phyloP scores from a whole-genome alignment of 352 stramenopile genomes.

The Pythium aphanidermatum region DNA sequence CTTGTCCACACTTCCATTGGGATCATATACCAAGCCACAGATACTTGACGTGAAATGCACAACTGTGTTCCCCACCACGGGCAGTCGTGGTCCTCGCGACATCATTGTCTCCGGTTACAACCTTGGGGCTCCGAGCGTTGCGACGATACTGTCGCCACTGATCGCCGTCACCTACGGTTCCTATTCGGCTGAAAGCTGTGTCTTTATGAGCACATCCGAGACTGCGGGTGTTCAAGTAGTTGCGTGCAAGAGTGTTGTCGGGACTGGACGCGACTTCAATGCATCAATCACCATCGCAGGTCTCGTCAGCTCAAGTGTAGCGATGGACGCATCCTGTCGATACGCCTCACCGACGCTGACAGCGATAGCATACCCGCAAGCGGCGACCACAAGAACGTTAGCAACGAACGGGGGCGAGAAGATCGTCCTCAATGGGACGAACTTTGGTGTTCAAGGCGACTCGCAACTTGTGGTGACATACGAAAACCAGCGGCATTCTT shows the following conservation, averaged over 20 bases:
- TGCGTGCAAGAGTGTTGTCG: conserved; percentile 29
- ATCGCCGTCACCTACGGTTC: conserved; percentile 29
- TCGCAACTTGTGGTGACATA: conserved; percentile 28
- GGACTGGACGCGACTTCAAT: conserved; percentile 26
- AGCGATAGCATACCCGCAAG: conserved; percentile 1
- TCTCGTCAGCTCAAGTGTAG: conserved; percentile 23
- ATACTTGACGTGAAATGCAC: conserved; percentile 26
- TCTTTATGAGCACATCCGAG: not conserved
- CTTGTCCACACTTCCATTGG: conserved; percentile 26
- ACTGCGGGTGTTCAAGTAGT: conserved; percentile 22
- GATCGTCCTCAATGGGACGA: conserved; percentile 34
- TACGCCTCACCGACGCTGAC: conserved; percentile 31
- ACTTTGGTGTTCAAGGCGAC: conserved; percentile 35
- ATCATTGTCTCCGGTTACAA: conserved; percentile 41
- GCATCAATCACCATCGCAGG: conserved; percentile 30
- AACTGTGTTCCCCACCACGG: conserved; percentile 30
- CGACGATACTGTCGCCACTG: conserved; percentile 4
- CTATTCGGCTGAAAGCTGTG: conserved; percentile 27
- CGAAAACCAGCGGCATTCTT: conserved; percentile 30
- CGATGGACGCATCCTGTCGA: conserved; percentile 15
- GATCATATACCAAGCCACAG: conserved; percentile 27
- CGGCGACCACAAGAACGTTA: conserved; percentile 11
- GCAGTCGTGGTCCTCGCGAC: conserved; percentile 21
- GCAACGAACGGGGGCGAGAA: conserved; percentile 25
- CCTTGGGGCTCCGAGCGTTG: conserved; percentile 22